Conservation (phyloP, 2,329 filamentous ascomycete genomes). For the Trichophyton benhamiae region DNA sequence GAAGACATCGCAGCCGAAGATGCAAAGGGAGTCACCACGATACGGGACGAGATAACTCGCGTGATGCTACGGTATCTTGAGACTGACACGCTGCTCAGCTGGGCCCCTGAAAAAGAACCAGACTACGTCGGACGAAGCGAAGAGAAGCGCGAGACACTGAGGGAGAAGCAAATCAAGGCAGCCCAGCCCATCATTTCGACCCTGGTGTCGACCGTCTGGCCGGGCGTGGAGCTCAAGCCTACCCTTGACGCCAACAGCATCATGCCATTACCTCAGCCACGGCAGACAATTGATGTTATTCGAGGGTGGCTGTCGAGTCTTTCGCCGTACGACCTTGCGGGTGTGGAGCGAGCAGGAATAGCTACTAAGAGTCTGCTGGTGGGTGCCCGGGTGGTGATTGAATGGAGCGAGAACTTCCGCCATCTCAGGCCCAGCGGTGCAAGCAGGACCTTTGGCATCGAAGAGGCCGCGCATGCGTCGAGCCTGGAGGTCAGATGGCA, state of each 20-base stretch:
- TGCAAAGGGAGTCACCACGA: slow-evolving; percentile 34
- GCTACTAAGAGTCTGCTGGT: slow-evolving; percentile 78
- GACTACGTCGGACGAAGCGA: slow-evolving; percentile 40
- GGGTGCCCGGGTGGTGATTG: slow-evolving; percentile 62
- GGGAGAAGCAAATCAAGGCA: slow-evolving; percentile 57
- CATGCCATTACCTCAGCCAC: slow-evolving; percentile 59
- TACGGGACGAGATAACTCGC: slow-evolving; percentile 52
- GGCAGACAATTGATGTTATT: slow-evolving; percentile 64
- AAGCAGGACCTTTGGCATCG: slow-evolving; percentile 54
- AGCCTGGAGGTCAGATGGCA: slow-evolving; percentile 86
- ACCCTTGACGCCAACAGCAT: slow-evolving; percentile 71
- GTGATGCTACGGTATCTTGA: slow-evolving; percentile 74
- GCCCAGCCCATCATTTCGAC: slow-evolving; percentile 60
- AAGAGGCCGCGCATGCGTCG: slow-evolving; percentile 65
- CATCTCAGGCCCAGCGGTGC: slow-evolving; percentile 31
- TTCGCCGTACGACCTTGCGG: slow-evolving; percentile 69
- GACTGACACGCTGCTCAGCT: slow-evolving; percentile 87
- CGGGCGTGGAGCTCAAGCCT: slow-evolving; percentile 63
- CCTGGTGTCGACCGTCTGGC: slow-evolving; percentile 65
- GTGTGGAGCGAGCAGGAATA: slow-evolving; percentile 68
- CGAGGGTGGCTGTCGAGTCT: slow-evolving; percentile 63
- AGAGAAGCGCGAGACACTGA: slow-evolving; percentile 45
- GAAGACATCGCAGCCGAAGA: slow-evolving; percentile 68
- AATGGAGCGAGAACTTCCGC: slow-evolving; percentile 72
- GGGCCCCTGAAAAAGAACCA: slow-evolving; percentile 51